Base-by-base conservation (phyloP, 352 stramenopile species). In the Phytopythium helicoides region DNA sequence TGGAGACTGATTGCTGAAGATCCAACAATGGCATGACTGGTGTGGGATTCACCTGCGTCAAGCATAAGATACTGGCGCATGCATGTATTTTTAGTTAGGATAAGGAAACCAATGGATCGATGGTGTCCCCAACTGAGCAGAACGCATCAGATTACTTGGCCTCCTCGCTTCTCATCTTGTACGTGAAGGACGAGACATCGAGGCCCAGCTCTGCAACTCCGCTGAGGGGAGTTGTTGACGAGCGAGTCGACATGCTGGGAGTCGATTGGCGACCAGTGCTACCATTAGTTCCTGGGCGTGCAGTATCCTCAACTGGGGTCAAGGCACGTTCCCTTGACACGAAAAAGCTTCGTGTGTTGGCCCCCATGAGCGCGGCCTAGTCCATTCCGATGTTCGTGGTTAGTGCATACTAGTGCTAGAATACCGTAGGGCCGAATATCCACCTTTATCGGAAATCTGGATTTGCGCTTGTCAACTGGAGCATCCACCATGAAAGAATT, bases 161-260 rank as follows among this genome's bases (percentile, higher is more conserved):
- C 36, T 56, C 58, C 19, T 56, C 38, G 19, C 57, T 62, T 21
- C 62, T 55, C 6, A 51, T 50, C 59, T 54, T 75, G 61, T 87
- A 89, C 19, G 56, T 50, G 45, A 87, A 89, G 10, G 71, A 71
- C 8, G 64, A 67, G 44, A 90, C 62, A 50, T 86, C 73, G 21
- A 90, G 54, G 5, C 80, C 77, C 11, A 90, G 69, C 16, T 60
- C 52, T 19, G 81, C 51, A 9, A 90, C 60, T 12, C 73, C 65
- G 16, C 69, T 73, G 19, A 86, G 68, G 36, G 41, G 54, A 37
- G 58, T 58, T 16, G 51, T 44, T 36, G 38, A 48, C 6, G 26
- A 19, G 18, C 39, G 50, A n/a, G 18, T 42, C 2, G 51, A 39
- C 28, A 62, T 56, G n/a, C 58, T 9, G 15, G 44, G 37, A 18